phyloP scores from a whole-genome alignment of 106 monocot genomes.

The Acorus calamus region DNA sequence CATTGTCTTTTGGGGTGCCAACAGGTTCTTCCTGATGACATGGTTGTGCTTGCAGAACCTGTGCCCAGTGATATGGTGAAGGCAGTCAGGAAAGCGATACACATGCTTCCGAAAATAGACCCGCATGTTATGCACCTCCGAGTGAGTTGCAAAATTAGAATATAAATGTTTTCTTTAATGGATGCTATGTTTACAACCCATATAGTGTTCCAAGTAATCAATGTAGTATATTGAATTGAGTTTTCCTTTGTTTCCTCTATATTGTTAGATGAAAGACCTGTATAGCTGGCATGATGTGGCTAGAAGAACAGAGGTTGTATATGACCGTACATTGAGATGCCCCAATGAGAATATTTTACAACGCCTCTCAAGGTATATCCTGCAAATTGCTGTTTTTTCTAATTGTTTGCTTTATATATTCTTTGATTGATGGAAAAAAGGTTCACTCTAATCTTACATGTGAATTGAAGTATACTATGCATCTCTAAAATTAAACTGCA shows the following conservation, averaged over 20 bases:
- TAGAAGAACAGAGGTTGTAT: conserved; percentile 81
- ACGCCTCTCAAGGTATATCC: conserved; percentile 58
- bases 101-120: conserved; percentile 72
- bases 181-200: not conserved
- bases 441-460: too few species aligned
- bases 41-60: conserved; percentile 90
- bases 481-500: too few species aligned
- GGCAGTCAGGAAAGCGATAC: conserved; percentile 74
- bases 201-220: too few species aligned
- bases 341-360: conserved; percentile 45
- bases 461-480: too few species aligned
- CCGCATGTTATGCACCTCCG: conserved; percentile 75
- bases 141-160: conserved; percentile 20
- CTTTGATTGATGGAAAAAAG: too few species aligned
- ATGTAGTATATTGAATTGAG: not conserved
- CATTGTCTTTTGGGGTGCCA: not conserved
- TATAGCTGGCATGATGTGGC: conserved; percentile 99
- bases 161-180: not conserved
- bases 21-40: conserved; percentile 97
- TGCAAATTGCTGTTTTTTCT: not conserved
- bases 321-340: conserved; percentile 54
- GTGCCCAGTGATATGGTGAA: conserved; percentile 70
- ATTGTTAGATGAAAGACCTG: conserved; percentile 59
- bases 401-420: too few species aligned
- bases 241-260: conserved; percentile 1